Evolutionary conservation across 1,284 basidiomycete species (phyloP), one percentile per base, ranked within the genome.

Genomic region (Cryptococcus sp.): DNA sequence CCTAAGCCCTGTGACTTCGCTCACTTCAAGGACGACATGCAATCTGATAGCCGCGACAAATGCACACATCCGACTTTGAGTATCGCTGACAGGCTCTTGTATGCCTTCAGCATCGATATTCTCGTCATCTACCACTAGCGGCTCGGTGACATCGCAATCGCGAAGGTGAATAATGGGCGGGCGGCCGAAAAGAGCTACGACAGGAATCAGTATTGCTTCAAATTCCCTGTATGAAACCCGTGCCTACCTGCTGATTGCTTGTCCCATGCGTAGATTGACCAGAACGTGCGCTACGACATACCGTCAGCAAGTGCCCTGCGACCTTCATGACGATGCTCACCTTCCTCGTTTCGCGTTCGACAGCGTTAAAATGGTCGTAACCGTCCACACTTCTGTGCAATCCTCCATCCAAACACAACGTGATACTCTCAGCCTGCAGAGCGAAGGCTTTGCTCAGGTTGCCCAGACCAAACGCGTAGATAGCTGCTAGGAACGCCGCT

Each of bases 181-280:
- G 22, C 91, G 82, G 17, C 91, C 91, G 73, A 93, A 93, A 66
- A 92, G 87, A 35, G 90, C 89, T 40, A 11, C 89, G 84, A 67
- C 90, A 42, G 88, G 89, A 89, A 75, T 90, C 88, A 88, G 88
- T 90, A 55, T n/a, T 55, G 59, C 40, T 19, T 35, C 5, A 16
- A 40, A 46, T n/a, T 13, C 19, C 13, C 10, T 10, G 16, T 8
- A 38, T 16, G 50, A 46, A 6, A 10, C 39, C 8, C n/a, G 19
- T 13, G 60, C 65, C 62, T 39, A 69, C 66, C 64, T 2, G 76
- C 76, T 7, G 75, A 77, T 70, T 92, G 91, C 78, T 93, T 93
- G 77, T 93, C 91, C 91, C 91, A 93, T 46, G 91, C 83, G 77
- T 93, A 94, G 23, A 93, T 90, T 61, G 89, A 90, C 91, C 91